phyloP scores from a whole-genome alignment of 164 flowering plant genomes.

The Piper longum region DNA sequence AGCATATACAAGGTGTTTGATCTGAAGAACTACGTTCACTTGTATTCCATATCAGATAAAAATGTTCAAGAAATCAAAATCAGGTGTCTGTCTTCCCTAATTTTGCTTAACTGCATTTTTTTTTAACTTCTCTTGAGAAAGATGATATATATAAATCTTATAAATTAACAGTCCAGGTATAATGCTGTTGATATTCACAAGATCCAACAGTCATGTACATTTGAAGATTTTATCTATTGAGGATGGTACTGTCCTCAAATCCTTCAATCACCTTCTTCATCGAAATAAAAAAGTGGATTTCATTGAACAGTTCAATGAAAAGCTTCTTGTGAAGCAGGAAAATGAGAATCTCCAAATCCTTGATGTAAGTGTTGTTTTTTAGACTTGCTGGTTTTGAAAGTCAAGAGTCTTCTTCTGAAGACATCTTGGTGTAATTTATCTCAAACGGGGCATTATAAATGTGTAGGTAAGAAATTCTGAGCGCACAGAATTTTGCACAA shows the following conservation, averaged over 20 bases:
- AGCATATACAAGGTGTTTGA: constrained; percentile 95
- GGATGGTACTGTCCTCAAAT: constrained; percentile 85
- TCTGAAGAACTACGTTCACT: constrained; percentile 79
- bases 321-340: constrained; percentile 28
- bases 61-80: constrained; percentile 93
- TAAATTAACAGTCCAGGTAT: constrained; percentile 64
- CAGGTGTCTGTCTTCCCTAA: constrained; percentile 32
- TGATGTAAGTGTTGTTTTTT: constrained; percentile 10
- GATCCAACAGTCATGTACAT: constrained; percentile 55
- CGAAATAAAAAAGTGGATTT: constrained; percentile 80
- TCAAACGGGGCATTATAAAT: neutral
- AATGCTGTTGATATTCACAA: constrained; percentile 68
- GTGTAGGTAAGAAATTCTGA: constrained; percentile 72
- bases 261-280: constrained; percentile 73
- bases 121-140: too few relatives aligned
- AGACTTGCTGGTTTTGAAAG: neutral
- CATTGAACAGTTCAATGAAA: constrained; percentile 26
- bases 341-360: constrained; percentile 24
- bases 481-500: constrained; percentile 73
- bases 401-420: neutral
- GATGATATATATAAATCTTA: neutral
- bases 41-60: constrained; percentile 87
- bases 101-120: neutral
- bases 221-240: constrained; percentile 81
- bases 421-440: neutral